These are phyloP conservation scores for Graphilbum sp. DNA, from an alignment of 2,329 filamentous ascomycete genomes.

Conservation along the genomic window DNA sequence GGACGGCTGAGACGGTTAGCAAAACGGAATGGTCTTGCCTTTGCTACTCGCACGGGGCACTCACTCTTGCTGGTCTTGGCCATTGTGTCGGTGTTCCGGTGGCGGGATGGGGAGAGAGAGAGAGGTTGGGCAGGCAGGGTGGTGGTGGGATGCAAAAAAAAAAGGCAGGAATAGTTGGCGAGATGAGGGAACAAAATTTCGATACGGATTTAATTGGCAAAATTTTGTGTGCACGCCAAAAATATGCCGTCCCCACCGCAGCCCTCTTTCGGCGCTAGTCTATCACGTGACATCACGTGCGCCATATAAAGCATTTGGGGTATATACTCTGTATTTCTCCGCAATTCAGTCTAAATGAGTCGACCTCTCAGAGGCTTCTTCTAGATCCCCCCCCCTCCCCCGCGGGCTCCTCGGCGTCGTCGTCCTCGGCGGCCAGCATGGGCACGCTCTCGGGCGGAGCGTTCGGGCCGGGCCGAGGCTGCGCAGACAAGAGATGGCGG, in stretches of 20 bases:
- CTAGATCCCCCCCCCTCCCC: neutral
- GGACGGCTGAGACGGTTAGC: slow-evolving; percentile 37
- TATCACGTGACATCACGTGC: no score
- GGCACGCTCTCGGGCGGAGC: slow-evolving; percentile 19
- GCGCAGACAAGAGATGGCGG: no score
- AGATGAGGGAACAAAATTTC: neutral
- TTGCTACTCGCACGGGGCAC: neutral
- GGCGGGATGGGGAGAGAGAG: neutral
- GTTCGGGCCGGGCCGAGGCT: neutral
- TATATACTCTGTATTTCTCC: no score
- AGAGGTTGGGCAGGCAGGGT: neutral
- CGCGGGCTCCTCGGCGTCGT: slow-evolving; percentile 3
- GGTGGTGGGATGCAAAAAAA: slow-evolving; percentile 1
- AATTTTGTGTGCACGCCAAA: slow-evolving; percentile 4
- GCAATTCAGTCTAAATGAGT: no score
- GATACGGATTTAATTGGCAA: neutral
- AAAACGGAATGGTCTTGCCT: slow-evolving; percentile 1
- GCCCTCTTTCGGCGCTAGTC: slow-evolving; percentile 5
- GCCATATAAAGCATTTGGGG: no score
- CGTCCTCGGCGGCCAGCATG: slow-evolving; percentile 19
- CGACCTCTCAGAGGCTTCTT: neutral
- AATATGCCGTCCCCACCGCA: slow-evolving; percentile 1
- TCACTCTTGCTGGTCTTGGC: slow-evolving; percentile 10
- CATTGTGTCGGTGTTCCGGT: slow-evolving; percentile 3
- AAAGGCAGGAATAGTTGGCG: neutral